phyloP scores from a whole-genome alignment of 2,329 filamentous ascomycete genomes.

The Sarocladiaceae sp. region DNA sequence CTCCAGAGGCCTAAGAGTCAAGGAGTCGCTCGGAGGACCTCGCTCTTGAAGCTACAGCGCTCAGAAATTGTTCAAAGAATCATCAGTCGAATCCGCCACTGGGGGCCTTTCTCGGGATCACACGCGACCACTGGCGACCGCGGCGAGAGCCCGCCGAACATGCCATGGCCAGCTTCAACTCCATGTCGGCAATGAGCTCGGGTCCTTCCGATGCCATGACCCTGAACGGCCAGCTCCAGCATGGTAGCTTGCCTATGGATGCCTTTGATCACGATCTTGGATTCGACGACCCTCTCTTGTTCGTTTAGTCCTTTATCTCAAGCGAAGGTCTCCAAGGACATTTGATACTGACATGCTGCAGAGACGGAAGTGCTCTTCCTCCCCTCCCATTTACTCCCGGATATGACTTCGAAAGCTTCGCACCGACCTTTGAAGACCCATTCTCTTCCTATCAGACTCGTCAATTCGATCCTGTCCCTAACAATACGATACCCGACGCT shows the following conservation, averaged over 20 bases:
- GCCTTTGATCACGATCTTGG: constrained; percentile 47
- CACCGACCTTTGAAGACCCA: constrained; percentile 61
- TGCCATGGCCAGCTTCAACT: constrained; percentile 57
- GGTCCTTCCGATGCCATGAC: constrained; percentile 42
- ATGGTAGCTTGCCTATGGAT: constrained; percentile 36
- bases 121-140: background rate
- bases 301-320: constrained; percentile 24
- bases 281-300: constrained; percentile 57
- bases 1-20: no score
- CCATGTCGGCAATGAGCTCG: constrained; percentile 47
- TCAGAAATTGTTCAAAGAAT: no score
- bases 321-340: background rate
- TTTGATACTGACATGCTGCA: constrained; percentile 12
- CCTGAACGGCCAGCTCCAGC: constrained; percentile 33
- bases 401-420: constrained; percentile 58
- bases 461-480: constrained; percentile 34
- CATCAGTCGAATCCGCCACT: no score
- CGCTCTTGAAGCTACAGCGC: no score
- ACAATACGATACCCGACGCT: constrained; percentile 31
- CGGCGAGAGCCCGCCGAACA: constrained; percentile 27
- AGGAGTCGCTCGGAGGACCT: no score
- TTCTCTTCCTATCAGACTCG: constrained; percentile 51
- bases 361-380: constrained; percentile 29
- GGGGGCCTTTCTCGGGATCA: background rate
- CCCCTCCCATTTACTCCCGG: constrained; percentile 50